Evolutionary conservation across 1,284 basidiomycete genomes (phyloP).

Genomic region (Trametes polyzona): DNA sequence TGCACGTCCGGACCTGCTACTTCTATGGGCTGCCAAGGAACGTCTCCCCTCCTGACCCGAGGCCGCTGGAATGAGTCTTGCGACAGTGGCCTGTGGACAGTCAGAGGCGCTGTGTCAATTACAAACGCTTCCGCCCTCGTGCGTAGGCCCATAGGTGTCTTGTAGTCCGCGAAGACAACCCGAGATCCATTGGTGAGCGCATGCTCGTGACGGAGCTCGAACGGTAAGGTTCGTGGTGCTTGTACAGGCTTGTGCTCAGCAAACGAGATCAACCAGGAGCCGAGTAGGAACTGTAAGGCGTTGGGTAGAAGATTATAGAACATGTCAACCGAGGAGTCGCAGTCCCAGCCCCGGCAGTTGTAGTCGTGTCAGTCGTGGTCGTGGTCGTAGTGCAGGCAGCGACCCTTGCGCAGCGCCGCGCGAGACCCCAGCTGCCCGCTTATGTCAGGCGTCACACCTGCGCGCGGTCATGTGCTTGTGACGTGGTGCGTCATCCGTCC

Average conservation of each 20-base stretch:
- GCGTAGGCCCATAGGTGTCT: background rate
- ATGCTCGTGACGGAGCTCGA: slow-evolving; percentile 70
- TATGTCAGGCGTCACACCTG: no score
- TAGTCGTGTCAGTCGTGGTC: no score
- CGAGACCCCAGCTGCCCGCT: no score
- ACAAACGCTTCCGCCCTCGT: background rate
- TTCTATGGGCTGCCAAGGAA: slow-evolving; percentile 66
- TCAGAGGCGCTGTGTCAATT: slow-evolving; percentile 10
- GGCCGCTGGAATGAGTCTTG: slow-evolving; percentile 45
- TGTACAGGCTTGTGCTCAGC: slow-evolving; percentile 13
- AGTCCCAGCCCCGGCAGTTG: no score
- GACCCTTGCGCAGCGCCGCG: no score
- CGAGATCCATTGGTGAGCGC: slow-evolving; percentile 39
- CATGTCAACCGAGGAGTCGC: slow-evolving; percentile 10
- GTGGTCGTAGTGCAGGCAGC: no score
- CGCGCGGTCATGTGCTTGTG: no score
- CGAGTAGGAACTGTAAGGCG: slow-evolving; percentile 23
- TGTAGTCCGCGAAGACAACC: slow-evolving; percentile 29
- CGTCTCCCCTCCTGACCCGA: slow-evolving; percentile 37
- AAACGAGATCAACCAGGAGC: slow-evolving; percentile 20
- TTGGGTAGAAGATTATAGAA: slow-evolving; percentile 26
- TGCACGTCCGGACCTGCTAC: slow-evolving; percentile 70
- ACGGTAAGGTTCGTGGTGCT: slow-evolving; percentile 43
- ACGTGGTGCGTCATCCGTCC: no score
- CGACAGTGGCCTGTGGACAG: slow-evolving; percentile 44